These are phyloP conservation scores for Mucor plumbeus DNA, from an alignment of 371 early-diverging fungal species.

Conservation along the genomic window DNA sequence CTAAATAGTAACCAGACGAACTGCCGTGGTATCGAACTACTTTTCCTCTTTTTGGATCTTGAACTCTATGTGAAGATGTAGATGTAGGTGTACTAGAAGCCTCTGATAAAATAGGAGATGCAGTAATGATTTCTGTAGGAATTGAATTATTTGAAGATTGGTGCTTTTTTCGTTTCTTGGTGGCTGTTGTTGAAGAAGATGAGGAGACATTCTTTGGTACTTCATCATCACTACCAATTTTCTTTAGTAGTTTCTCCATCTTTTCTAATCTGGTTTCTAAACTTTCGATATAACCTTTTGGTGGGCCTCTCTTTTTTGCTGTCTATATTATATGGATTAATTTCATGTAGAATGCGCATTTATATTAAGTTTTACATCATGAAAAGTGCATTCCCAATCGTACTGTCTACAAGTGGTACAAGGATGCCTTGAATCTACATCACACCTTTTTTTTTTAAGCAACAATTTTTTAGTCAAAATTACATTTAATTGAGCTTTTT, in stretches of 20 bases:
- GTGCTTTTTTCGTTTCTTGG: background rate
- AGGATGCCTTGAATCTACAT: conserved; percentile 41
- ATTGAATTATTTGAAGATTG: background rate
- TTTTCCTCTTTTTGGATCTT: conserved; percentile 9
- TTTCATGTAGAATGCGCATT: background rate
- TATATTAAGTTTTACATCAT: conserved; percentile 36
- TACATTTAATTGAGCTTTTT: background rate
- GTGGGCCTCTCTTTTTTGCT: conserved; percentile 55
- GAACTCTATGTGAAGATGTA: background rate
- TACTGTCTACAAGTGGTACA: conserved; percentile 51
- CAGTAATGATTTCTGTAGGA: background rate
- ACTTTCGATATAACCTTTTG: conserved; percentile 55
- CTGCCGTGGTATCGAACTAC: conserved; percentile 51
- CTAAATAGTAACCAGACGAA: conserved; percentile 52
- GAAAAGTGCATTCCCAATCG: conserved; percentile 52
- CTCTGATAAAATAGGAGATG: background rate
- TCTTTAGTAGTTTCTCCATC: conserved; percentile 43
- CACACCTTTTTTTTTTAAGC: conserved; percentile 40
- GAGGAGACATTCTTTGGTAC: background rate
- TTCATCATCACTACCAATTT: conserved; percentile 13
- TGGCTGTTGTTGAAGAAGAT: background rate
- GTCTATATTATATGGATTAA: conserved; percentile 23
- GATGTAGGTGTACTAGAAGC: background rate
- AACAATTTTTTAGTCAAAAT: background rate
- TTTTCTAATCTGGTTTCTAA: conserved; percentile 45